A percentile compares a stretch with the other conserved stretches of the same genome.
Evolutionary conservation across 345 rosid genomes (phyloP).

Genomic region (Raphanus sativus): DNA sequence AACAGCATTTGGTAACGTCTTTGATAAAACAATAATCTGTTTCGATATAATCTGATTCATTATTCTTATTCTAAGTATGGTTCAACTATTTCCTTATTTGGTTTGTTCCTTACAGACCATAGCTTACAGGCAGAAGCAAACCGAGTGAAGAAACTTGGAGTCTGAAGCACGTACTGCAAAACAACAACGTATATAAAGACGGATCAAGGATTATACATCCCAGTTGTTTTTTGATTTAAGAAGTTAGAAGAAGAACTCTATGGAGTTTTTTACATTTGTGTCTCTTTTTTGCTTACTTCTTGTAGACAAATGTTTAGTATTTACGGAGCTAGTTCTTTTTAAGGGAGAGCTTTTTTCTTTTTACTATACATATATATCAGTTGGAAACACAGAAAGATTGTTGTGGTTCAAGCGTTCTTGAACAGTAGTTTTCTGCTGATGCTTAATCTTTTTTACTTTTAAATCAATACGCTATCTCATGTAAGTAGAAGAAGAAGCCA

Average conservation of each 20-base stretch:
- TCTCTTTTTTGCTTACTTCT: neutral
- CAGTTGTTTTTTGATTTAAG: conserved; percentile 9
- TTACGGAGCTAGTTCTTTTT: neutral
- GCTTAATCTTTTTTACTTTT: neutral
- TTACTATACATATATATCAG: neutral
- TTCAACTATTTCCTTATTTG: conserved; percentile 13
- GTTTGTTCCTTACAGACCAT: conserved; percentile 30
- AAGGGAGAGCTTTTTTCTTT: neutral
- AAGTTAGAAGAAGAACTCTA: neutral
- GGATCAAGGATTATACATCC: conserved; percentile 24
- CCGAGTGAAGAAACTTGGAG: conserved; percentile 32
- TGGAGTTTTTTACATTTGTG: conserved; percentile 13
- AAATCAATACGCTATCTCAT: neutral
- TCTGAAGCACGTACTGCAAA: conserved; percentile 11
- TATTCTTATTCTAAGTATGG: neutral
- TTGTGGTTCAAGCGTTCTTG: neutral
- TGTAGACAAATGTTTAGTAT: conserved; percentile 19
- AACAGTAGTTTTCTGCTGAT: neutral
- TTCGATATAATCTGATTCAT: neutral
- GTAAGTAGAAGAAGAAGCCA: conserved; percentile 11
- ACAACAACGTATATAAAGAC: conserved; percentile 16
- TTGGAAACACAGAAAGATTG: neutral
- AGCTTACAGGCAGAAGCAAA: conserved; percentile 34
- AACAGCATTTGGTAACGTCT: conserved; percentile 33
- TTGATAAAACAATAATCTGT: neutral